phyloP scores from a whole-genome alignment of 139 green algal genomes.

The Closterium sp. region DNA sequence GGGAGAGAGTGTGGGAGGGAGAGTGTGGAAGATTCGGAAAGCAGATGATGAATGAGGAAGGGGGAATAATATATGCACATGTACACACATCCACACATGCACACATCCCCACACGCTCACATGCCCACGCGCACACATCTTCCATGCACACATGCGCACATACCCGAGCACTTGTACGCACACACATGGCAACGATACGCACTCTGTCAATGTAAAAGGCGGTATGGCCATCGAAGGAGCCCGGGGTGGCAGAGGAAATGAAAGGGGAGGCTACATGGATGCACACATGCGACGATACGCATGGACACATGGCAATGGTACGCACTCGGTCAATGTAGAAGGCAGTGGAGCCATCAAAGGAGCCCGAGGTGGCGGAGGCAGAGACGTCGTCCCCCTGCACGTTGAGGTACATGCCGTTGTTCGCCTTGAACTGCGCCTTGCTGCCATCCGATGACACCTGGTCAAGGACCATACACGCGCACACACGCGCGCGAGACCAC shows the following conservation, averaged over 20 bases:
- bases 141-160: neutral
- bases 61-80: neutral
- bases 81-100: neutral
- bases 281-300: too few species aligned
- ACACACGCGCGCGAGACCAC: too few species aligned
- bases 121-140: neutral
- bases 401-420: conserved; percentile 6
- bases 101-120: neutral
- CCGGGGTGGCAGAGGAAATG: neutral
- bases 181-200: neutral
- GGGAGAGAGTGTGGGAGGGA: neutral
- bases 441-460: neutral
- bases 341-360: neutral
- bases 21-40: neutral
- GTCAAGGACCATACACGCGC: neutral
- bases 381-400: neutral
- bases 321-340: neutral
- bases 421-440: neutral
- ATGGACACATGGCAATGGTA: neutral
- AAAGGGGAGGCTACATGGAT: too few species aligned
- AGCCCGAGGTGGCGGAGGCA: neutral
- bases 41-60: neutral
- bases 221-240: neutral
- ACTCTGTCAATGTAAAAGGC: neutral
- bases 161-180: too few species aligned